Evolutionary conservation across 805 yeast species (phyloP), one percentile per base, ranked within the genome.

Genomic region (Zygoascus bituminiphila): DNA sequence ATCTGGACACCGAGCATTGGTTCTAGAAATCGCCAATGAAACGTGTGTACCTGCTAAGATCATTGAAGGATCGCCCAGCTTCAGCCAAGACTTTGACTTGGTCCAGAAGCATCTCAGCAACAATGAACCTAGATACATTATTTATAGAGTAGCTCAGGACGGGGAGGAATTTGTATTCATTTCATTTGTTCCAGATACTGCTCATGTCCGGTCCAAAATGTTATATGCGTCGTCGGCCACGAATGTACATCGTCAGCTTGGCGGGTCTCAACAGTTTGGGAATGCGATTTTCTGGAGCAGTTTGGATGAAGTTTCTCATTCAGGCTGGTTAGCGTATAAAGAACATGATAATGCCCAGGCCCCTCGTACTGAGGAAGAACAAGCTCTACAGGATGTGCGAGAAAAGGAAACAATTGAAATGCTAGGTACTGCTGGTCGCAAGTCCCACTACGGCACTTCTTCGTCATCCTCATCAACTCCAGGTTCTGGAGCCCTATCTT

Each of bases 191-290:
- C 97, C 98, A 0, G 97, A 91, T 62, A 65, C 65, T 45, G 85
- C 96, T 7, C 79, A 82, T 2, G 89, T 91, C 35, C 76, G 88
- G 50, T 74, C 76, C 49, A 93, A 91, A 64, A 93, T 93, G 97
- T 72, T 93, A 44, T 93, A 89, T 63, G 98, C 98, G 4, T 86
- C 96, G 2, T 81, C 94, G 9, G 87, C 87, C 52, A 83, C 79
- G 62, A 79, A 93, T 1, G 65, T 93, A 33, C 67, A 85, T 48
- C 78, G 84, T 56, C 82, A 83, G 53, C 71, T 91, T 36, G 96
- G 96, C 7, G 75, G 76, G 4, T 58, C 69, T 15, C 75, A 73
- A 49, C 66, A 68, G 47, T 76, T 81, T 63, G 60, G 69, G 36
- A 73, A 75, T 2, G 68, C 73, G 44, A 60, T 82, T 6, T 74